These are phyloP conservation scores for Hirsutella thompsonii DNA, from an alignment of 2,329 filamentous ascomycete genomes.

Conservation along the genomic window DNA sequence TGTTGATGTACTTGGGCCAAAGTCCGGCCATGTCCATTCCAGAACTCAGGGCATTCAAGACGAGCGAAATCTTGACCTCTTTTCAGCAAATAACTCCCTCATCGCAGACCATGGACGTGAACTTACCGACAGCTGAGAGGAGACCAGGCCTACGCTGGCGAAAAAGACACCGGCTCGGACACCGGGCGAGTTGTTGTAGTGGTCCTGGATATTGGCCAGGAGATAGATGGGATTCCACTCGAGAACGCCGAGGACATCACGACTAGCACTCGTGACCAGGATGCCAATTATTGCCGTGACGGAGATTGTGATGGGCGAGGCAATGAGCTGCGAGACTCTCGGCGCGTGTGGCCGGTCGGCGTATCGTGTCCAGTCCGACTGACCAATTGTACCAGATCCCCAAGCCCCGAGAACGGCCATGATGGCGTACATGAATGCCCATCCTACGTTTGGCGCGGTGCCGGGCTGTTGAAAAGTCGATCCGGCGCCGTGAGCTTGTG, in stretches of 20 bases:
- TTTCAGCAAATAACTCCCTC: neutral
- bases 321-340: slow-evolving; percentile 11
- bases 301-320: slow-evolving; percentile 12
- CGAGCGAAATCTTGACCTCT: slow-evolving; percentile 9
- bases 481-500: slow-evolving; percentile 9
- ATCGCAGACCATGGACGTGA: neutral
- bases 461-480: slow-evolving; percentile 10
- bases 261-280: slow-evolving; percentile 11
- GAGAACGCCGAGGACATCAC: slow-evolving; percentile 9
- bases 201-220: slow-evolving; percentile 12
- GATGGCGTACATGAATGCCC: slow-evolving; percentile 18
- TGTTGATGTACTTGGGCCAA: slow-evolving; percentile 40
- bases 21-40: slow-evolving; percentile 43
- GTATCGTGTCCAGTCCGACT: slow-evolving; percentile 16
- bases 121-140: slow-evolving; percentile 13
- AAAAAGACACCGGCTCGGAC: slow-evolving; percentile 14
- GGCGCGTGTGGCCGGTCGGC: slow-evolving; percentile 8
- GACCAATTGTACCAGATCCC: slow-evolving; percentile 13
- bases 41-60: slow-evolving; percentile 33
- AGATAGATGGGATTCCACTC: slow-evolving; percentile 14
- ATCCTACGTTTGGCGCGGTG: slow-evolving; percentile 10
- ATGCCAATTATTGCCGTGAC: slow-evolving; percentile 14
- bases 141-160: slow-evolving; percentile 10
- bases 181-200: slow-evolving; percentile 12
- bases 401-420: slow-evolving; percentile 14